phyloP scores from a whole-genome alignment of 176 grass and related monocot genomes.

The Musa acuminata region DNA sequence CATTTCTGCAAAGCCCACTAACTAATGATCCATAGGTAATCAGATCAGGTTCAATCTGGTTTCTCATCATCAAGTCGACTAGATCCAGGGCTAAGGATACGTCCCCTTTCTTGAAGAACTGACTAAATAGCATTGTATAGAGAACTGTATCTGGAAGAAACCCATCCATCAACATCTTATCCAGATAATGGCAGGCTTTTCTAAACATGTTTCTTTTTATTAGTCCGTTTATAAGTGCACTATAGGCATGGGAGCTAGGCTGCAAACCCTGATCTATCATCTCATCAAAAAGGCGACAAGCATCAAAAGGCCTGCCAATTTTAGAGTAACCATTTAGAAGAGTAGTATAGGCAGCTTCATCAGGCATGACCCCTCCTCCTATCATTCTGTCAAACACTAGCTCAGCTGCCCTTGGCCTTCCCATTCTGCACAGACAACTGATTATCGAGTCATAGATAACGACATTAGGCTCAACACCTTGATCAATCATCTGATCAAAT shows the following conservation, averaged over 20 bases:
- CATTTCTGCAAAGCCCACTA: constrained; percentile 26
- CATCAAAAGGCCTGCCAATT: constrained; percentile 4
- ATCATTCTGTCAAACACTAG: constrained; percentile 24
- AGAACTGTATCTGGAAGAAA: constrained; percentile 30
- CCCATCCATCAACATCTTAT: constrained; percentile 34
- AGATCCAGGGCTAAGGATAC: constrained; percentile 24
- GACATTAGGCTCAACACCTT: constrained; percentile 19
- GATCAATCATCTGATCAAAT: constrained; percentile 29
- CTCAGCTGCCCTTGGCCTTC: constrained; percentile 18
- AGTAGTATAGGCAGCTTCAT: constrained; percentile 31
- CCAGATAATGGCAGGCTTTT: constrained; percentile 24
- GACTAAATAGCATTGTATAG: constrained; percentile 36
- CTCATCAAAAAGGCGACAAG: constrained; percentile 26
- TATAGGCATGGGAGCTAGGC: constrained; percentile 25
- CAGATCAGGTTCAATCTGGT: constrained; percentile 28
- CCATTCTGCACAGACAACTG: constrained; percentile 23
- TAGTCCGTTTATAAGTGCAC: constrained; percentile 33
- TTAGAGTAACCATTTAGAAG: constrained; percentile 29
- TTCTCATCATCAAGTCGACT: constrained; percentile 23
- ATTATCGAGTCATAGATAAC: constrained; percentile 30
- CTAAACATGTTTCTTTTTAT: constrained; percentile 21
- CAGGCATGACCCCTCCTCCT: constrained; percentile 13
- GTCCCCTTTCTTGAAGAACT: constrained; percentile 29
- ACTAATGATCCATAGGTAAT: constrained; percentile 28
- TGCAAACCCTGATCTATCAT: constrained; percentile 27